Evolutionary conservation across 2,329 filamentous ascomycete genomes (phyloP).

Genomic region (Periglandula ipomoeae): DNA sequence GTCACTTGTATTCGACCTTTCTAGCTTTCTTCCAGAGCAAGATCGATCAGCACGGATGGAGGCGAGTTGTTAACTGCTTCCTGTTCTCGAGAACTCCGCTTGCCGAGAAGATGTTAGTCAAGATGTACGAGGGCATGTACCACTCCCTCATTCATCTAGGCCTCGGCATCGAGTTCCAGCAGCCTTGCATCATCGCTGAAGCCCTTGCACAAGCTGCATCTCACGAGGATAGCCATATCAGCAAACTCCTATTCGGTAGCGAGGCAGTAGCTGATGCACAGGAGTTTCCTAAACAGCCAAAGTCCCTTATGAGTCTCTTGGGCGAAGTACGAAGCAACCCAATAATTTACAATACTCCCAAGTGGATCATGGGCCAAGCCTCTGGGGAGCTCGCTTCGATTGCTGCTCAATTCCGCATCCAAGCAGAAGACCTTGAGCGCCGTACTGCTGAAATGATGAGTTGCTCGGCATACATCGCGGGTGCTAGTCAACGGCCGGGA

Average conservation of each 20-base stretch:
- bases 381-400: conserved; percentile 44
- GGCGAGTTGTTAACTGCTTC: conserved; percentile 40
- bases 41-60: conserved; percentile 47
- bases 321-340: not conserved
- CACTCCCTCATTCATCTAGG: conserved; percentile 63
- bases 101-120: conserved; percentile 49
- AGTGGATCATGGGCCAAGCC: conserved; percentile 35
- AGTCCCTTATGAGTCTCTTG: not conserved
- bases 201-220: conserved; percentile 54
- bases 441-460: conserved; percentile 23
- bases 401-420: conserved; percentile 39
- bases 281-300: not conserved
- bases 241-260: conserved; percentile 29
- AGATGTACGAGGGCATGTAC: conserved; percentile 41
- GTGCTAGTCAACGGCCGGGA: conserved; percentile 41
- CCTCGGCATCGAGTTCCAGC: conserved; percentile 58
- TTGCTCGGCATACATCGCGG: conserved; percentile 13
- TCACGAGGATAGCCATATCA: conserved; percentile 30
- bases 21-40: conserved; percentile 54
- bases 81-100: conserved; percentile 46
- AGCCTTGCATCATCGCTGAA: conserved; percentile 58
- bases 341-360: not conserved
- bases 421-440: conserved; percentile 28
- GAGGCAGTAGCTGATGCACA: not conserved
- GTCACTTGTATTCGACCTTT: conserved; percentile 44